Base-by-base conservation (phyloP, 73 alveolate genomes). In the Stentor roeselii region DNA sequence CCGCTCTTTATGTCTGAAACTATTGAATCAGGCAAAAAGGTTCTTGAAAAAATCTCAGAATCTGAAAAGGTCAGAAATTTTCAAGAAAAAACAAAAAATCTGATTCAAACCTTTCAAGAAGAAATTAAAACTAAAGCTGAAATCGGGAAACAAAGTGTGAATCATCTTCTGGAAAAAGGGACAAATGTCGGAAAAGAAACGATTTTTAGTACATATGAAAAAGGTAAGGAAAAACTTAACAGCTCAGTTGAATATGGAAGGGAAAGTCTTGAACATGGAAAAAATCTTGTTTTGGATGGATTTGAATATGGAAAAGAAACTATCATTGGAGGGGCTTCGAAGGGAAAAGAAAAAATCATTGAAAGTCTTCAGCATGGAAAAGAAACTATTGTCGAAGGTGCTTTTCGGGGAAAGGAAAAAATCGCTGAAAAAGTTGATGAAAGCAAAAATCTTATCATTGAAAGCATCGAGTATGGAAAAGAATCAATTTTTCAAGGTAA, bases 201-300 rank as follows among this genome's bases (percentile, higher is more conserved):
- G 30, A 50, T 50, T 50, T 11, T 6, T 11, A 50, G 21, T 11
- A 50, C 30, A 11, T 6, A 6, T 50, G 67, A 50, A 50, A 50
- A 50, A 50, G 67, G 67, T 50, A 50, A 50, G 21, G 67, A 50
- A 21, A 50, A 6, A 6, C 21, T 50, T 50, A 11, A 21, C 30
- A 6, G 21, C 30, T 6, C 30, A 11, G 67, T 50, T 50, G 67
- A 50, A 50, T 50, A 50, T 50, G 67, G 67, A 50, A 50, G 67
- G 67, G 67, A 50, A 50, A 50, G 67, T 21, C 21, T 50, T 11
- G 67, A 50, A 50, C 67, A 50, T 50, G 67, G 67, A 50, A 50
- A 50, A 50, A 21, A 50, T 11, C 6, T 11, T 11, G 30, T 50
- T 50, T 50, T 6, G 67, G 30, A 50, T 11, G 67, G 67, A 11